A percentile compares a stretch with the other conserved stretches of the same genome.
Conservation (phyloP, 1,284 basidiomycete genomes). For the Cryptococcus jaspeensis region DNA sequence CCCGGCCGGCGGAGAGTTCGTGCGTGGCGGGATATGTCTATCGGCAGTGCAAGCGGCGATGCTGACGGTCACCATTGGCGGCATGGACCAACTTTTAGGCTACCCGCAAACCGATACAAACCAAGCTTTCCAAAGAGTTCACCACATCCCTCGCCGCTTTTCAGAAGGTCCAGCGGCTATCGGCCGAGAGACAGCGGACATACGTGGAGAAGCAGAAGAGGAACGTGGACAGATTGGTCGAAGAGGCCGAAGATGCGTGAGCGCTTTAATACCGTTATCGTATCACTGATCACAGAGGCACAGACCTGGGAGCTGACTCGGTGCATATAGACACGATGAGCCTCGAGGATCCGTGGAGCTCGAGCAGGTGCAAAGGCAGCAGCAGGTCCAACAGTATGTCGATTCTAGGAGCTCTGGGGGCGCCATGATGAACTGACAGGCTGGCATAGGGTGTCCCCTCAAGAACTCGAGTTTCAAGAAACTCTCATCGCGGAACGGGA, state of each 20-base stretch:
- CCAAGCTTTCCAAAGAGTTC: constrained; percentile 91
- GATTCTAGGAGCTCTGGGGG: neutral
- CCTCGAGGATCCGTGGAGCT: constrained; percentile 41
- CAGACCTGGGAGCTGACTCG: neutral
- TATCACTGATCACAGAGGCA: neutral
- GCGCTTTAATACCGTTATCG: constrained; percentile 2
- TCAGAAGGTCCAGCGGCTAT: constrained; percentile 84
- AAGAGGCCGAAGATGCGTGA: constrained; percentile 31
- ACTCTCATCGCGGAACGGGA: constrained; percentile 94
- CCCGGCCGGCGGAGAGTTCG: constrained; percentile 55
- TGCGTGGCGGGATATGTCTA: constrained; percentile 6
- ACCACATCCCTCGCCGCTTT: constrained; percentile 85
- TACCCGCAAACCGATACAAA: constrained; percentile 57
- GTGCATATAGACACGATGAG: constrained; percentile 23
- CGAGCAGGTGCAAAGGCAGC: constrained; percentile 44
- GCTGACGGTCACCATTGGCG: neutral
- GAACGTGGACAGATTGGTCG: constrained; percentile 38
- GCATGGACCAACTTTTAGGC: constrained; percentile 19
- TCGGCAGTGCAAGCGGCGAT: neutral
- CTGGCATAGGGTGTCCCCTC: constrained; percentile 65
- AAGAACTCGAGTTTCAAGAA: constrained; percentile 95
- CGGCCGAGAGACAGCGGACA: constrained; percentile 79
- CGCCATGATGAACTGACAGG: neutral
- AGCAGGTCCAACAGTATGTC: constrained; percentile 32
- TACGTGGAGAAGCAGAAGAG: constrained; percentile 66